Evolutionary conservation across 352 stramenopile genomes (phyloP).

Genomic region (Pythium graminicola): DNA sequence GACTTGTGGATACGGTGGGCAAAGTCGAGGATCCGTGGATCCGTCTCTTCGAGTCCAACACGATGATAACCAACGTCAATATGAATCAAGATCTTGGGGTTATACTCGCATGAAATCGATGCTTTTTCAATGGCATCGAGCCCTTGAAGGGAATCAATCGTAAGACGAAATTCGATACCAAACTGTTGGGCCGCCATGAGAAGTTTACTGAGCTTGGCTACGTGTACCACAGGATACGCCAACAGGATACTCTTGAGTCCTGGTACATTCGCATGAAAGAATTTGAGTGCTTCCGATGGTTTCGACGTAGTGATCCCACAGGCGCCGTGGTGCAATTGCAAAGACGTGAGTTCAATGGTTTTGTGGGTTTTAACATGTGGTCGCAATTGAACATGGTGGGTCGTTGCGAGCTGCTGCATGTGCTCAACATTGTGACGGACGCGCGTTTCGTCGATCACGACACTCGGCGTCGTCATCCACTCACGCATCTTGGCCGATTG

Average conservation of each 20-base stretch:
- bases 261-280: slow-evolving; percentile 38
- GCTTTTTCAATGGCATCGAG: slow-evolving; percentile 48
- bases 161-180: slow-evolving; percentile 47
- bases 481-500: slow-evolving; percentile 28
- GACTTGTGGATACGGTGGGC: slow-evolving; percentile 46
- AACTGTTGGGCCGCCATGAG: slow-evolving; percentile 40
- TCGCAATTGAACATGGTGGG: slow-evolving; percentile 45
- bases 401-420: slow-evolving; percentile 53
- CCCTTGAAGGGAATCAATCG: slow-evolving; percentile 51
- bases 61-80: slow-evolving; percentile 74
- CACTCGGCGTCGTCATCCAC: slow-evolving; percentile 59
- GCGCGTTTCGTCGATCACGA: slow-evolving; percentile 51
- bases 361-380: slow-evolving; percentile 79
- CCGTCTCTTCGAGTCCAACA: slow-evolving; percentile 53
- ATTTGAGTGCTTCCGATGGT: slow-evolving; percentile 56
- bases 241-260: slow-evolving; percentile 51
- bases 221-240: slow-evolving; percentile 64
- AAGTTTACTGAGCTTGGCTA: slow-evolving; percentile 46
- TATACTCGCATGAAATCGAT: slow-evolving; percentile 33
- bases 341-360: slow-evolving; percentile 50
- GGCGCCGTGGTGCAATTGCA: slow-evolving; percentile 48
- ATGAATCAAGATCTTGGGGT: slow-evolving; percentile 54
- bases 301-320: slow-evolving; percentile 64
- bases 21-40: slow-evolving; percentile 43
- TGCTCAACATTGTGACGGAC: slow-evolving; percentile 52